Base-by-base conservation (phyloP, 768 basidiomycete genomes). In the Suillus placidus region DNA sequence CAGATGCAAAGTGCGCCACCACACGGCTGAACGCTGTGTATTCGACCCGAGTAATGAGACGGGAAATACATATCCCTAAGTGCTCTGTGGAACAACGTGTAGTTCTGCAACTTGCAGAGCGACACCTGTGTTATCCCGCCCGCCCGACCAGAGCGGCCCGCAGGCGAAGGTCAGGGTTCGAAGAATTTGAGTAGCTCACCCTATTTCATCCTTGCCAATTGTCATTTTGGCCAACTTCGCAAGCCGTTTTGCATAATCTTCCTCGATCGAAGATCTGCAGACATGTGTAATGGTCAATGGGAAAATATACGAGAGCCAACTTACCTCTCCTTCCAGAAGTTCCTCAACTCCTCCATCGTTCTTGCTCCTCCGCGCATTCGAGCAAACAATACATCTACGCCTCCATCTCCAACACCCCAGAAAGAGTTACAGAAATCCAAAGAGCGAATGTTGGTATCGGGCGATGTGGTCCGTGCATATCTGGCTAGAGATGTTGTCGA, bases 361-460 rank as follows among this genome's bases (percentile, higher is more conserved):
- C 93, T 85, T 20, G 85, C 77, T 16, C 92, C 93, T 23, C 93
- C 94, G 10, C 94, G 84, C 88, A 97, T 92, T 67, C 94, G 86
- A 38, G 94, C 90, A 75, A 94, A 92, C 38, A 98, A 82, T 54
- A 96, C 94, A 71, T 97, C 94, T 67, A 93, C 94, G 18, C 95
- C 95, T 45, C 85, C 90, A 81, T 97, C 95, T 35, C 83, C 86
- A 23, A 84, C 70, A 13, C 94, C 94, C 97, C 97, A 99, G 80
- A 99, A 99, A 2, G 94, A 87, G 78, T 99, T 99, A 78, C 96
- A 99, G 79, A 95, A 98, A 79, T 97, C 94, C 71, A 88, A 78
- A 12, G 88, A 87, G 64, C 85, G 83, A 69, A 74, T 72, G 6
- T 77, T 70, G 35, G 79, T 72, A 43, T 83, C 80, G 8, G 75